Evolutionary conservation across 176 grass and related monocot genomes (phyloP), one percentile per base, ranked within the genome.

Genomic region (Musa beccarii): DNA sequence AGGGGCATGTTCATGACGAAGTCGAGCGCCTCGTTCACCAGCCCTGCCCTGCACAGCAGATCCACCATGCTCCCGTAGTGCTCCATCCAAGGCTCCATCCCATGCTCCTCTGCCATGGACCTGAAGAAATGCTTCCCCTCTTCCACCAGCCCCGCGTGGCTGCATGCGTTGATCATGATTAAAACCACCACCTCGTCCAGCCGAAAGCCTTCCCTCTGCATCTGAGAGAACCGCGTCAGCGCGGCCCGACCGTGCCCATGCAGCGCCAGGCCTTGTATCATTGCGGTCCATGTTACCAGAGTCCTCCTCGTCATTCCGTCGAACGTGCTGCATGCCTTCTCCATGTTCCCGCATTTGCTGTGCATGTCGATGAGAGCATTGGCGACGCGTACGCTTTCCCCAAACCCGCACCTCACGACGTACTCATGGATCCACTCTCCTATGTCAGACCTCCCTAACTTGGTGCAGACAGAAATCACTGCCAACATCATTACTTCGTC

Each of bases 291-390:
- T 2, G 83, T 81, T 21, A 92, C 79, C 51, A 88, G 68, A 1
- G 61, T 84, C 84, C 74, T 89, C n/a, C 3, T 69, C 49, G 11
- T 22, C 67, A 86, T 86, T 0, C 59, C 34, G 26, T 80, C 83
- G 64, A 92, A 92, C 82, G 89, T 84, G 49, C 61, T 53, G 16
- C 76, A 88, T 8, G 83, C 76, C 72, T 28, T 92, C 62, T 43
- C 78, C 50, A 92, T 64, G 54, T 28, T 79, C 9, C 86, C 89
- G 53, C 72, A 66, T 77, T 82, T 88, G 51, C 83, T 77, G 55
- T 92, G 81, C 83, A 92, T 82, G 59, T 92, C 64, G 49, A 92
- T 82, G 68, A 92, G 84, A 0, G 84, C 84, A 72, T 92, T 89
- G 13, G 72, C 49, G 1, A 92, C 59, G 8, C 13, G 51, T 49